Evolutionary conservation across 257 asterid species (phyloP).

Genomic region (Paulownia fortunei): DNA sequence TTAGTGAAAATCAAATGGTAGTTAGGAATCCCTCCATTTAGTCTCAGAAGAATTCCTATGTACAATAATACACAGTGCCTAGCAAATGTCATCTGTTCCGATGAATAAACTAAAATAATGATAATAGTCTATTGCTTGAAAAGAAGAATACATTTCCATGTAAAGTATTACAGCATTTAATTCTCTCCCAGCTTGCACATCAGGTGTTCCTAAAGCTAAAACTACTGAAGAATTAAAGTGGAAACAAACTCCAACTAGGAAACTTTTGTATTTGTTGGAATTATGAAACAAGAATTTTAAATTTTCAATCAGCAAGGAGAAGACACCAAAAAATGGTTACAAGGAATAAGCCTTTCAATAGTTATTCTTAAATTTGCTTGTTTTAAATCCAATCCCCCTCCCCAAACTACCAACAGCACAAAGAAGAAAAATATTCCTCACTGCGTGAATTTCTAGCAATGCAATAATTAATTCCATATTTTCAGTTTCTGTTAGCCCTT

Average conservation of each 20-base stretch:
- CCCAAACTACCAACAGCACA: background rate
- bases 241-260: too few species aligned
- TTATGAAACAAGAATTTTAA: background rate
- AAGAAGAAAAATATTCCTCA: background rate
- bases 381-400: background rate
- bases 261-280: background rate
- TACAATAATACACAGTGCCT: background rate
- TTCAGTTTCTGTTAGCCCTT: conserved; percentile 1
- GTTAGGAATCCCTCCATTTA: background rate
- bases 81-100: background rate
- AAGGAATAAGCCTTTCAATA: too few species aligned
- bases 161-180: background rate
- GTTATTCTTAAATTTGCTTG: too few species aligned
- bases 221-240: too few species aligned
- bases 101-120: background rate
- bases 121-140: background rate
- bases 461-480: background rate
- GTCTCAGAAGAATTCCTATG: background rate
- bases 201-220: too few species aligned
- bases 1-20: background rate
- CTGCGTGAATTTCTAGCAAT: background rate
- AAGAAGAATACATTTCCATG: background rate
- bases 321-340: too few species aligned
- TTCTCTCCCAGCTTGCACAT: too few species aligned
- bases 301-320: background rate